phyloP scores from a whole-genome alignment of 2,329 filamentous ascomycete species.

The Aspergillus viridinutans region DNA sequence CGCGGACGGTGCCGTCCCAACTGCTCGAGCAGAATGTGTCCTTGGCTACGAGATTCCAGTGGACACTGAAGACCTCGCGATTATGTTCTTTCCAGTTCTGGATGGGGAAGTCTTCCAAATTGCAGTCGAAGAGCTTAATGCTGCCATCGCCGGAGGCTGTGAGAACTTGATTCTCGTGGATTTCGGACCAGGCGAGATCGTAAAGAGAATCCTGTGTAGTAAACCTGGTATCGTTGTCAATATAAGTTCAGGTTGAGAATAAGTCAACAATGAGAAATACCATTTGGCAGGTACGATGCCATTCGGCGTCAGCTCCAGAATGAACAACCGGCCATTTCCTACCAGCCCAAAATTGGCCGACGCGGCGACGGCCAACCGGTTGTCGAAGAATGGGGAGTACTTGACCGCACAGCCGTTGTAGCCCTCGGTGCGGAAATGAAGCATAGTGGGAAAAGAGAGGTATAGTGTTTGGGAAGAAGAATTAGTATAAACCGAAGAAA shows the following conservation, averaged over 20 bases:
- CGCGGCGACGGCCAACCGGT: slow-evolving; percentile 80
- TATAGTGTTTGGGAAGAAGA: slow-evolving; percentile 8
- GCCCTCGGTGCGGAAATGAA: slow-evolving; percentile 88
- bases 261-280: slow-evolving; percentile 40
- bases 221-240: slow-evolving; percentile 54
- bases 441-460: slow-evolving; percentile 54
- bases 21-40: slow-evolving; percentile 86
- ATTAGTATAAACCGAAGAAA: slow-evolving; percentile 2
- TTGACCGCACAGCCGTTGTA: slow-evolving; percentile 97
- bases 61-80: slow-evolving; percentile 85
- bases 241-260: neutral
- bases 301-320: slow-evolving; percentile 74
- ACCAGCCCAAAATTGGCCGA: slow-evolving; percentile 97
- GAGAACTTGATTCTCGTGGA: slow-evolving; percentile 90
- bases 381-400: slow-evolving; percentile 98
- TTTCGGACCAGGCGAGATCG: slow-evolving; percentile 91
- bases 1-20: slow-evolving; percentile 94
- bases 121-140: slow-evolving; percentile 88
- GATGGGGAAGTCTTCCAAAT: slow-evolving; percentile 76
- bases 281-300: slow-evolving; percentile 82
- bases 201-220: slow-evolving; percentile 97
- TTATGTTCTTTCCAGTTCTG: slow-evolving; percentile 92
- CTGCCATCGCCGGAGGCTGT: slow-evolving; percentile 89
- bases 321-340: slow-evolving; percentile 86
- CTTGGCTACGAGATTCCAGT: slow-evolving; percentile 89